Percentiles rank a stretch among this genome's conserved stretches.
Evolutionary conservation across 345 rosid species (phyloP).

Genomic region (Syzygium jambos): DNA sequence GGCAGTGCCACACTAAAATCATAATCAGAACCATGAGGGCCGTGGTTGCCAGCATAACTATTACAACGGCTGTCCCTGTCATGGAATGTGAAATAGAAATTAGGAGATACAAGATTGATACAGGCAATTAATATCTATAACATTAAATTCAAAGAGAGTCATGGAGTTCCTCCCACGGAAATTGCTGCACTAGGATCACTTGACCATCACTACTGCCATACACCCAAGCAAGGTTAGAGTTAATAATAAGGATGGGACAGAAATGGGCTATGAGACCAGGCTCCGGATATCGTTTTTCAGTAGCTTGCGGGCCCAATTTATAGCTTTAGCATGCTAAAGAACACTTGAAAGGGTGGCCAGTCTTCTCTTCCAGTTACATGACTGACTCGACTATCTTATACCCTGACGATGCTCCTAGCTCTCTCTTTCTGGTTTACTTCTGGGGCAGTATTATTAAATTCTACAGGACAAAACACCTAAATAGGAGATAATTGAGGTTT

Average conservation of each 20-base stretch:
- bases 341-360: background rate
- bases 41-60: conserved; percentile 77
- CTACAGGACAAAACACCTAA: background rate
- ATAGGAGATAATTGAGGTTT: background rate
- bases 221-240: background rate
- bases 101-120: background rate
- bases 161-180: background rate
- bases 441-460: background rate
- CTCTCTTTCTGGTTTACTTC: background rate
- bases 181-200: background rate
- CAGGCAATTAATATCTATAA: background rate
- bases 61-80: conserved; percentile 68
- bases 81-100: background rate
- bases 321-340: background rate
- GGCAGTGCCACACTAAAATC: conserved; percentile 81
- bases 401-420: background rate
- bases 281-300: background rate
- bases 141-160: background rate
- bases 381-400: background rate
- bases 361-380: background rate
- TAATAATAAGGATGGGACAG: background rate
- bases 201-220: background rate
- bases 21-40: conserved; percentile 55
- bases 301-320: background rate
- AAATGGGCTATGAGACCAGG: background rate